Base-by-base conservation (phyloP, 2,329 filamentous ascomycete genomes). In the Colletotrichum liaoningense region DNA sequence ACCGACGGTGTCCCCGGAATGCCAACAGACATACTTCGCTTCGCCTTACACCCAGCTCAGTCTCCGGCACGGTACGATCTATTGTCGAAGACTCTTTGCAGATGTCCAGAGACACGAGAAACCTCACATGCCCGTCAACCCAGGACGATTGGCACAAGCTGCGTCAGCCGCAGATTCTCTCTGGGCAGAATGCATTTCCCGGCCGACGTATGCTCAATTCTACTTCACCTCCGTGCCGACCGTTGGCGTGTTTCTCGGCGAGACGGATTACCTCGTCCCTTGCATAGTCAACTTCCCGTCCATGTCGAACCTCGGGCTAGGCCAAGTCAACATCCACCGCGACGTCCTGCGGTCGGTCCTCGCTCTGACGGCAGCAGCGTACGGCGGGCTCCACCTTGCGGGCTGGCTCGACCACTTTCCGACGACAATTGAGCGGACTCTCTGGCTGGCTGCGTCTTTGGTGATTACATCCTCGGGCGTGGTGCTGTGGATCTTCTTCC, bases 341-440 rank as follows among this genome's bases (percentile, higher is more conserved):
- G 72, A 74, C 19, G 63, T 60, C 11, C 69, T 74, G 42, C 72
- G 72, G 22, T 68, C 69, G 14, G 60, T 72, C 7, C 42, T 72
- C 28, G 72, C 69, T 9, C 33, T 74, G 38, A 72, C 69, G 8
- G 69, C 68, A 19, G 72, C 72, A 24, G 69, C 63, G 4, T 74
- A 72, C 24, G 72, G 72, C 22, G 69, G 63, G 16, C 60, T 79
- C 4, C 79, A 80, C 57, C 60, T 77, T 9, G 73, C 76, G 1
- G 78, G 75, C 8, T 80, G 78, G 78, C 76, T 78, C 28, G 76
- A 79, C 26, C 72, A 79, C 60, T 80, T 79, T 60, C 77, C 78
- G 1, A 76, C 74, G 14, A 30, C 38, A 4, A 30, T 68, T 3
- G 79, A 80, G 55, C 46, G 49, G 57, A 78, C 73, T 67, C 52